Evolutionary conservation across 2,329 filamentous ascomycete genomes (phyloP), one percentile per base, ranked within the genome.

Genomic region (Penicillium capsulatum): DNA sequence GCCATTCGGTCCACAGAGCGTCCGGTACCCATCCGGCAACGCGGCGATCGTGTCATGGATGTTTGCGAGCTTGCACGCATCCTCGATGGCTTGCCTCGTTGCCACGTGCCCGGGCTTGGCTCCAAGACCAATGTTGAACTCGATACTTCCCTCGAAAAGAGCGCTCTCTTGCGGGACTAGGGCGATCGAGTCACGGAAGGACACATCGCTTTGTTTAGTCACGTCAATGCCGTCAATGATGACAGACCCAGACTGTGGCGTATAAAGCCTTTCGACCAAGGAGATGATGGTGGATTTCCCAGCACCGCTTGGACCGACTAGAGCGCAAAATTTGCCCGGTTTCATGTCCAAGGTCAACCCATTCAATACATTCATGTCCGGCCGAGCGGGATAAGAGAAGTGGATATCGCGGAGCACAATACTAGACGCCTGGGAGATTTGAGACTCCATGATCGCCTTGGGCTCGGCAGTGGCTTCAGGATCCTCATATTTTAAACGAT

Each of bases 301-400:
- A 1, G 80, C 77, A 3, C 81, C 82, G 0, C 77, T 81, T 3
- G 80, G 78, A 0, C 82, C 81, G 86, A 90, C 81, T 11, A 75
- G 66, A 2, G 71, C 72, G 10, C 59, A 66, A 48, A 70, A 71
- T 37, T 64, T 48, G 3, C 64, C 64, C 0, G 63, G 58, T 7
- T 41, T 47, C 17, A 84, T 75, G 2, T 71, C 70, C 16, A 85
- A 66, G 4, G 69, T 74, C 17, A 84, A 60, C 2, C 69, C 71
- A 17, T 74, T 67, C 5, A 87, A 65, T 5, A 84, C 77, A 32
- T 70, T 64, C n/a, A 76, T 67, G 26, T 81, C 71, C 0, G 79
- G 77, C 0, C 81, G 73, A 11, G 79, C 74, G 6, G 82, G 81
- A 50, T 87, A 86, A 1, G 80, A 66, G 54, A 87, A 86, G 14